Percentiles rank a stretch among this genome's conserved stretches.
These are phyloP conservation scores for Pythium folliculosum DNA, from an alignment of 352 stramenopile species.

Conservation along the genomic window DNA sequence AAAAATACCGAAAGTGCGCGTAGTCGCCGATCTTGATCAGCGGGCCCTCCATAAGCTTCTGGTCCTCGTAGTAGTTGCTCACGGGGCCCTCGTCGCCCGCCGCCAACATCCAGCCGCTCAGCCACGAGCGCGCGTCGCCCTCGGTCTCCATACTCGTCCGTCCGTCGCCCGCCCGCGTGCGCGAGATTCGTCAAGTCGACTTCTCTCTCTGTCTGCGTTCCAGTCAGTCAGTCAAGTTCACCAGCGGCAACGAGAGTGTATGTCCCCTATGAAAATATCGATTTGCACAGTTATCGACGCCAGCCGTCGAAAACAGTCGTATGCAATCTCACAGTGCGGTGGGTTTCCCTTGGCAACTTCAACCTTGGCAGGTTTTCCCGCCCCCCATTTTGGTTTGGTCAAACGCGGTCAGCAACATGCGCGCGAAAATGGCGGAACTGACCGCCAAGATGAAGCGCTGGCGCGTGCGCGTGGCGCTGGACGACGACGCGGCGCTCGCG, in stretches of 20 bases:
- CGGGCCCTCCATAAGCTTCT: constrained; percentile 85
- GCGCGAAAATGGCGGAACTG: constrained; percentile 12
- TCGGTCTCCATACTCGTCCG: constrained; percentile 20
- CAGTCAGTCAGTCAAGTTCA: constrained; percentile 11
- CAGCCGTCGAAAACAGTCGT: constrained; percentile 22
- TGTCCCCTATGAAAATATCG: constrained; percentile 3
- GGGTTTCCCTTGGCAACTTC: constrained; percentile 20
- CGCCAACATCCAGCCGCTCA: constrained; percentile 52
- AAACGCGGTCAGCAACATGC: constrained; percentile 16
- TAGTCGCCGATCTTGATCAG: constrained; percentile 89
- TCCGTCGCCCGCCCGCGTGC: no score
- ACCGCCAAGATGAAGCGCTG: constrained; percentile 26
- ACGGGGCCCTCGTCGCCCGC: constrained; percentile 49
- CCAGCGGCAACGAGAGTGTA: constrained; percentile 10
- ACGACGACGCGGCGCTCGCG: constrained; percentile 1
- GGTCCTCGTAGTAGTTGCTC: constrained; percentile 83
- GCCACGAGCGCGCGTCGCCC: constrained; percentile 39
- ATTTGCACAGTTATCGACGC: constrained; percentile 25
- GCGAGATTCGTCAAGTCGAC: constrained; percentile 7
- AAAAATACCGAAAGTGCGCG: constrained; percentile 85
- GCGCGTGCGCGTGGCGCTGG: constrained; percentile 29
- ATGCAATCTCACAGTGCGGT: constrained; percentile 14
- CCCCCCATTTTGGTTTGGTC: neutral
- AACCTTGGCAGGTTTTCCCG: constrained; percentile 19
- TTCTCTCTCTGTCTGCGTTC: constrained; percentile 5